Percentiles rank a stretch among this genome's conserved stretches.
These are phyloP conservation scores for Lachnellula hyalina DNA, from an alignment of 2,329 filamentous ascomycete species.

Conservation along the genomic window DNA sequence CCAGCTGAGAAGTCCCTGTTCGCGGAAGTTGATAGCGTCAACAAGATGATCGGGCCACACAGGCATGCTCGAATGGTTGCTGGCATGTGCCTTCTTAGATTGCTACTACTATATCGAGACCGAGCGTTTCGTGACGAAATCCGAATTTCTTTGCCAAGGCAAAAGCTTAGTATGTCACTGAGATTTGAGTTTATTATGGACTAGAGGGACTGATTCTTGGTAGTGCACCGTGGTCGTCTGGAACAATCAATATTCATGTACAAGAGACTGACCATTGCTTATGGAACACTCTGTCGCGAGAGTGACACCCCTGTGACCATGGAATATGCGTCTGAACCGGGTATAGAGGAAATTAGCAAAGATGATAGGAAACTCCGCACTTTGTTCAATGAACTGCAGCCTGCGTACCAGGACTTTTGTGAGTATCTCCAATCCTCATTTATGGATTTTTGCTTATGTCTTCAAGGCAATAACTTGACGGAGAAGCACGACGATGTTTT, in stretches of 20 bases:
- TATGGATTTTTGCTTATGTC: background rate
- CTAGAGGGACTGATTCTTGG: background rate
- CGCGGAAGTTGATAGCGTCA: constrained; percentile 13
- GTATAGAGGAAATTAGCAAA: background rate
- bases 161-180: constrained; percentile 4
- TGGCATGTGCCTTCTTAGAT: constrained; percentile 16
- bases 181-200: background rate
- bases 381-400: constrained; percentile 6
- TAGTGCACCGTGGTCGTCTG: constrained; percentile 13
- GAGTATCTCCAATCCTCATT: background rate
- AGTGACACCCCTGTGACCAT: constrained; percentile 14
- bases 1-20: constrained; percentile 12
- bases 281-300: constrained; percentile 14
- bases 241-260: constrained; percentile 18
- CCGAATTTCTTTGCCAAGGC: constrained; percentile 11
- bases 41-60: constrained; percentile 4
- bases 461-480: constrained; percentile 8
- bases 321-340: constrained; percentile 11
- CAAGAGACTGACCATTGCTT: constrained; percentile 13
- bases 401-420: constrained; percentile 13
- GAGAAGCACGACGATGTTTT: constrained; percentile 16
- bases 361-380: constrained; percentile 1
- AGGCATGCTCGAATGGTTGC: constrained; percentile 17
- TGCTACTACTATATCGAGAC: constrained; percentile 17
- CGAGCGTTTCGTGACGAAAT: constrained; percentile 14